Evolutionary conservation across 371 early-diverging fungal genomes (phyloP), one percentile per base, ranked within the genome.

Genomic region (Mortierella sp.): DNA sequence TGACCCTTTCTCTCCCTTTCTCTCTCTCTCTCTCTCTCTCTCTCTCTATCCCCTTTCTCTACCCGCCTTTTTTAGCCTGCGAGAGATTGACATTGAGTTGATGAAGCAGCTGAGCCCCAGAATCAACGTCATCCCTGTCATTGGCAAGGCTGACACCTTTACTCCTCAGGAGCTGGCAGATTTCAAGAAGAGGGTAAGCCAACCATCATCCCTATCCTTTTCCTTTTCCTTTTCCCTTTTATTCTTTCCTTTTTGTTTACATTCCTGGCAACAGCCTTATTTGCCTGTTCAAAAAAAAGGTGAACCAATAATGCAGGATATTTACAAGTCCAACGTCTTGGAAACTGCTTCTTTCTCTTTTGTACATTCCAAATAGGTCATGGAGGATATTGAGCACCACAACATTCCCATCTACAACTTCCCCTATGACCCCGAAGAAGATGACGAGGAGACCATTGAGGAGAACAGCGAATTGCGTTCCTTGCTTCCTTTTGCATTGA

Each of bases 41-140:
- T n/a, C n/a, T n/a, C n/a, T n/a, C n/a, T n/a, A n/a, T n/a, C n/a
- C n/a, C n/a, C 19, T 48, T n/a, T 37, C 16, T 23, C 37, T 45
- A 44, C 45, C 14, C 9, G n/a, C 44, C 66, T 51, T 46, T 28
- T 67, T 7, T 77, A 93, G 96, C 26, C 87, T 99, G 64, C 91
- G 98, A 58, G 98, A 99, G 79, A 90, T 98, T 59, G 99, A 99
- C 82, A 97, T 99, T 77, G 98, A 99, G 82, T 87, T 98, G 68
- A 98, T 99, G 97, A 91, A 91, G 74, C 88, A 94, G 1, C 82
- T 99, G 59, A 94, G 96, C 57, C 92, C 92, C 70, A 93, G 97
- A 73, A 96, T 93, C 70, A 99, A 99, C 79, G 90, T 99, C 47
- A 97, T 98, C 70, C 98, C 98, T 45, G 95, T 98, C 16, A 86